Evolutionary conservation across 805 yeast genomes (phyloP).

Genomic region (Candida dajiaensis): DNA sequence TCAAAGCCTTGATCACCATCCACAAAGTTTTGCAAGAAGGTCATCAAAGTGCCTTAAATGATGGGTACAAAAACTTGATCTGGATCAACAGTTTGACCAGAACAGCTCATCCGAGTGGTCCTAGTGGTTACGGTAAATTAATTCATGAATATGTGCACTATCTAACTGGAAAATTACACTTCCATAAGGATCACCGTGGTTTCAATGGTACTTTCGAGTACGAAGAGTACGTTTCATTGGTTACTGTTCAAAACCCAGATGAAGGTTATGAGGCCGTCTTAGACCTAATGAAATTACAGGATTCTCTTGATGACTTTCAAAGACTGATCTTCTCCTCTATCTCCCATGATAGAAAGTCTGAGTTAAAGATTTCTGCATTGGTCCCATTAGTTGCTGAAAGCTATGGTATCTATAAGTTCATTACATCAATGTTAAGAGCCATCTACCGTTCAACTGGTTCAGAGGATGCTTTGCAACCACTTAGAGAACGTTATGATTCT

Average conservation of each 20-base stretch:
- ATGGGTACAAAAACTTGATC: constrained; percentile 70
- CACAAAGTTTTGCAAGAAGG: constrained; percentile 98
- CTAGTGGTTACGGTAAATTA: constrained; percentile 57
- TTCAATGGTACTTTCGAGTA: constrained; percentile 96
- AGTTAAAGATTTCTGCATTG: constrained; percentile 79
- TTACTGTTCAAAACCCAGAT: constrained; percentile 87
- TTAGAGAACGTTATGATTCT: constrained; percentile 61
- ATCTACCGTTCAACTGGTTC: constrained; percentile 68
- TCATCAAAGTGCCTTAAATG: constrained; percentile 78
- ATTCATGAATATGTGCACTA: constrained; percentile 73
- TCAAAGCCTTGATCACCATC: constrained; percentile 77
- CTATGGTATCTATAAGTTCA: constrained; percentile 86
- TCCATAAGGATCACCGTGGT: constrained; percentile 80
- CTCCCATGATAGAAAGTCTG: constrained; percentile 50
- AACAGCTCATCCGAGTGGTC: constrained; percentile 35
- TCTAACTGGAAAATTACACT: constrained; percentile 65
- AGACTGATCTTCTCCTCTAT: constrained; percentile 69
- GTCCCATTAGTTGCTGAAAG: constrained; percentile 90
- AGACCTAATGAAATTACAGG: constrained; percentile 83
- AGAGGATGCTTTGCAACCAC: constrained; percentile 70
- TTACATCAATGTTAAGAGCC: constrained; percentile 87
- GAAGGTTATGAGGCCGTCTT: constrained; percentile 89
- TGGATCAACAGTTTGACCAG: constrained; percentile 75
- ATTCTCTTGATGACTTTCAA: constrained; percentile 72
- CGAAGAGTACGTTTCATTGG: constrained; percentile 85